Base-by-base conservation (phyloP, 2,329 filamentous ascomycete species). In the Escovopsis sp. region DNA sequence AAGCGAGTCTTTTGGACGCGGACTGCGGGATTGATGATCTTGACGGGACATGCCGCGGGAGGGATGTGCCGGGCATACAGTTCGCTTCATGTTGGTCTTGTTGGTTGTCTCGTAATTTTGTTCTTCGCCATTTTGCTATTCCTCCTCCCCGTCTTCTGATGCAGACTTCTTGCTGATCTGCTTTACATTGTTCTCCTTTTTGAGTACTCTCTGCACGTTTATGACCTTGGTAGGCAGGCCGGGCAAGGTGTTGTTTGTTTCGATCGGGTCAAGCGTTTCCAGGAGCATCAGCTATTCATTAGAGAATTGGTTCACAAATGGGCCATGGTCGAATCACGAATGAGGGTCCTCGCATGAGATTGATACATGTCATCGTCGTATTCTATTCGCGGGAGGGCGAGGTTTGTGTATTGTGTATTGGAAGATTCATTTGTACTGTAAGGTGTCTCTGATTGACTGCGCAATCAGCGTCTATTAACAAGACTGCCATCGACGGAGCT, bases 401-500 rank as follows among this genome's bases (percentile, higher is more conserved):
- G 12, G 19, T 29, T 35, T 30, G 28, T 4, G 18, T 31, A 36
- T 36, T 14, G 31, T 25, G 21, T 11, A 25, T 25, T 23, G 21
- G 7, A 25, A 25, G 21, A 25, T 8, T 4, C 21, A n/a, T 35
- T 29, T 34, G 33, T 35, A 34, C 21, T 25, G 11, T 25, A 11
- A 9, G 21, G 37, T 32, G 18, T 17, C 34, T n/a, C n/a, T 21
- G 9, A 21, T 21, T 5, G 9, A 25, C 8, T 8, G 11, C 33
- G 31, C 33, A 30, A 39, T 47, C 39, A 57, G 37, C 52, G 49
- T 44, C 56, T 53, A 43, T 59, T 60, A 21, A 72, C 61, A 36
- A 66, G 48, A 44, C 68, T 69, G 27, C 63, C 65, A 36, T 73
- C 69, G 6, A 73, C 66, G 4, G 61, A 56, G 40, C 69, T 74